Percentiles rank a stretch among this genome's conserved stretches.
Evolutionary conservation across 495 filamentous ascomycete genomes (phyloP).

Genomic region (Neurospora sp.): DNA sequence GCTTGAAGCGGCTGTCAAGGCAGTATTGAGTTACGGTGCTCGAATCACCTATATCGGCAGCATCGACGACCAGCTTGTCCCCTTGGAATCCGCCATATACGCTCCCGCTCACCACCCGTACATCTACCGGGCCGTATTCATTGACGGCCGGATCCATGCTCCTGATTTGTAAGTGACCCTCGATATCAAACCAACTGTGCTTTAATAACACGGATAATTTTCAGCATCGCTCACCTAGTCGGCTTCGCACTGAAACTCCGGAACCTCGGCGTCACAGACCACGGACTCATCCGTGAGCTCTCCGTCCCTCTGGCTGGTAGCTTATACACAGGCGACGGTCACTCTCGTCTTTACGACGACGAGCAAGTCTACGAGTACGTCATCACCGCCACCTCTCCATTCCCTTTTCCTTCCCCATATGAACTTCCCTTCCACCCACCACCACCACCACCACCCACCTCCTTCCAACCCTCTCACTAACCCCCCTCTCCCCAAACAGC

Average conservation of each 20-base stretch:
- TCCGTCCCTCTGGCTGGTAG: constrained; percentile 82
- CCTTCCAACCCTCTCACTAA: constrained; percentile 9
- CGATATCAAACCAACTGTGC: constrained; percentile 3
- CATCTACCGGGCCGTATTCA: constrained; percentile 86
- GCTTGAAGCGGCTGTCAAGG: constrained; percentile 65
- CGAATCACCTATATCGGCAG: constrained; percentile 80
- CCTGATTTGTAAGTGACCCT: constrained; percentile 63
- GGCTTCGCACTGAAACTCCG: constrained; percentile 89
- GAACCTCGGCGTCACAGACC: constrained; percentile 84
- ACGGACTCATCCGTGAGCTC: constrained; percentile 86
- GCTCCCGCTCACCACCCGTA: constrained; percentile 77
- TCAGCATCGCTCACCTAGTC: constrained; percentile 72
- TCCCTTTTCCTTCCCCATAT: neutral
- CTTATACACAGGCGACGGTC: constrained; percentile 84
- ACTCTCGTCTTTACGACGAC: constrained; percentile 89
- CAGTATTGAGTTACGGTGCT: constrained; percentile 64
- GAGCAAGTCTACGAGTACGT: constrained; percentile 73
- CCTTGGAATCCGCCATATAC: constrained; percentile 83
- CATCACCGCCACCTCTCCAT: neutral
- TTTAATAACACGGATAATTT: neutral
- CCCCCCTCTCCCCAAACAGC: constrained; percentile 23
- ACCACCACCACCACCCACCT: constrained; percentile 80
- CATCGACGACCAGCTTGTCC: constrained; percentile 94
- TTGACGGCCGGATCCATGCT: constrained; percentile 85
- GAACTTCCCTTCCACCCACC: constrained; percentile 41